These are phyloP conservation scores for Pachysandra terminalis DNA, from an alignment of 164 flowering plant genomes.

Conservation along the genomic window DNA sequence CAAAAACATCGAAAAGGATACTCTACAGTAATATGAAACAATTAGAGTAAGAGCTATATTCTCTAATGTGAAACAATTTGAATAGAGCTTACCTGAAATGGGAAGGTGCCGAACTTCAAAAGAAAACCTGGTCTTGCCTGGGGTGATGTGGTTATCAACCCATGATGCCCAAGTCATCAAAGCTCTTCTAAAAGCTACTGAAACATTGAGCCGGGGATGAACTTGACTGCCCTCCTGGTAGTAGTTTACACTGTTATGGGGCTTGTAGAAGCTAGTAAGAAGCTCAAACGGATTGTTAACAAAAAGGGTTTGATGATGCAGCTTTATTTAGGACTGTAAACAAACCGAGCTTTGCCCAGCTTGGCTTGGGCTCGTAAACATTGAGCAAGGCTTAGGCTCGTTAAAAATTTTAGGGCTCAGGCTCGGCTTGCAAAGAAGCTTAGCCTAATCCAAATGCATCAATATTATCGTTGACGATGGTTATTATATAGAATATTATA, in stretches of 20 bases:
- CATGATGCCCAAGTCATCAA: slow-evolving; percentile 90
- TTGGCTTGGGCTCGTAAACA: too few relatives aligned
- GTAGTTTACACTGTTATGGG: slow-evolving; percentile 60
- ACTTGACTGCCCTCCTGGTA: slow-evolving; percentile 76
- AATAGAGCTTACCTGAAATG: slow-evolving; percentile 68
- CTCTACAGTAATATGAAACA: background rate
- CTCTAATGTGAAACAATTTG: background rate
- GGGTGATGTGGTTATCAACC: slow-evolving; percentile 66
- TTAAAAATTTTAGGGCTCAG: too few relatives aligned
- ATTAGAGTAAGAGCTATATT: too few relatives aligned
- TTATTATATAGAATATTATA: too few relatives aligned
- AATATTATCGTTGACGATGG: too few relatives aligned
- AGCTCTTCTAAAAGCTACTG: slow-evolving; percentile 68
- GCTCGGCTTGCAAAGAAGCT: too few relatives aligned
- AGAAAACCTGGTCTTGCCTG: slow-evolving; percentile 74
- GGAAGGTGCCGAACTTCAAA: slow-evolving; percentile 77
- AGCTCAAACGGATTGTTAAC: background rate
- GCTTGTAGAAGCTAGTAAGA: background rate
- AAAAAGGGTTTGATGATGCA: too few relatives aligned
- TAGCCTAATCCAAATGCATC: too few relatives aligned
- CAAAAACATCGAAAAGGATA: background rate
- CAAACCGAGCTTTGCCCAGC: too few relatives aligned
- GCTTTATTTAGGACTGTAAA: too few relatives aligned
- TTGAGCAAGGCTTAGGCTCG: too few relatives aligned
- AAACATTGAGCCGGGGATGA: slow-evolving; percentile 69